phyloP scores from a whole-genome alignment of 2,329 filamentous ascomycete genomes.

The Atkinsonella hypoxylon region DNA sequence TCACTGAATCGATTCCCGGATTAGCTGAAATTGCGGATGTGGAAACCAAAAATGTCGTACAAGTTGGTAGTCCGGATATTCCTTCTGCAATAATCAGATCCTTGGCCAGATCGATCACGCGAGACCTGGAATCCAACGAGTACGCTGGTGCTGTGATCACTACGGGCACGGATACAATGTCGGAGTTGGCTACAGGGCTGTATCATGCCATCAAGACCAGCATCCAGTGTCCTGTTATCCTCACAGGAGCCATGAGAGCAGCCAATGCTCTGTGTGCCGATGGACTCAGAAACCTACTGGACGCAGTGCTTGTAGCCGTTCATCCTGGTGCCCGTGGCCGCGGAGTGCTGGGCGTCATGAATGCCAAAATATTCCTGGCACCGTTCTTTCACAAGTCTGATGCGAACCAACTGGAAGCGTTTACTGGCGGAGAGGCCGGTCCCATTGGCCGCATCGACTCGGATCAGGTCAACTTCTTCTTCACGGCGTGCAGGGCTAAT shows the following conservation, averaged over 20 bases:
- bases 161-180: conserved; percentile 54
- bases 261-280: conserved; percentile 51
- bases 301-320: conserved; percentile 44
- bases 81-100: conserved; percentile 35
- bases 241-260: conserved; percentile 52
- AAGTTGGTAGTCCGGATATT: conserved; percentile 34
- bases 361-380: conserved; percentile 46
- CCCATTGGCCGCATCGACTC: conserved; percentile 47
- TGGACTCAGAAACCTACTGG: conserved; percentile 49
- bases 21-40: conserved; percentile 42
- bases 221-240: conserved; percentile 30
- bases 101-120: conserved; percentile 35
- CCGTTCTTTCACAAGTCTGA: conserved; percentile 51
- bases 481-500: conserved; percentile 26
- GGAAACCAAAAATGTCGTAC: conserved; percentile 38
- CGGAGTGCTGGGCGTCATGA: conserved; percentile 48
- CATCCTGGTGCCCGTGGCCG: conserved; percentile 32
- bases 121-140: conserved; percentile 30
- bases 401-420: conserved; percentile 51
- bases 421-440: conserved; percentile 44
- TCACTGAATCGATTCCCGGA: conserved; percentile 43
- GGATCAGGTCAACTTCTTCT: conserved; percentile 49
- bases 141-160: conserved; percentile 44
- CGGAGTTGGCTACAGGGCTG: conserved; percentile 33
- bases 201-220: not conserved